Base-by-base conservation (phyloP, 1,139 yeast genomes). In the Diutina catenulata region DNA sequence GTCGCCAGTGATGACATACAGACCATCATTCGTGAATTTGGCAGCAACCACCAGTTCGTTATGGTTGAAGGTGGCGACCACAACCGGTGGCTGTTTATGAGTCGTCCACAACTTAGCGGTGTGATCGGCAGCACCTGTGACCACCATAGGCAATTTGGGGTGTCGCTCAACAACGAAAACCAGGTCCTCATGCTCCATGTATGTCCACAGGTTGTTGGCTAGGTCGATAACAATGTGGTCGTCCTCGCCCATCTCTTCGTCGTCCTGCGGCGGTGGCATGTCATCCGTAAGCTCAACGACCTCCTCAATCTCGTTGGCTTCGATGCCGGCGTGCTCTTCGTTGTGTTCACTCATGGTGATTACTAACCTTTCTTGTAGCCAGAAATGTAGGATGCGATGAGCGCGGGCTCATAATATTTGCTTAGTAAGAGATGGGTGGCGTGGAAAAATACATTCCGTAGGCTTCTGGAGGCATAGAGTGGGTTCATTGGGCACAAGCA, bases 51-150 rank as follows among this genome's bases (percentile, higher is more conserved):
- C 94, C 22, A 94, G 81, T 54, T 91, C 99, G 32, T 78, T 79
- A 57, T 86, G 95, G 13, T 88, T 87, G 39, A 62, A 64, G 38
- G 88, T 62, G 49, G 80, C 79, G 3, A 84, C 88, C 44, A 80
- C 67, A 45, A 80, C 74, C 7, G 95, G 87, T 27, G 94, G 94
- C 45, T 75, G 78, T 2, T 82, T 68, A 55, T 86, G 93, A 3
- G 94, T 80, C 5, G 95, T 84, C 97, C 97, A 91, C 49, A 91
- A 55, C 56, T 76, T 84, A 1, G 91, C 96, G 28, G 75, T 66
- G 54, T 91, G 80, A 56, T 91, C 99, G 38, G 96, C 97, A 37
- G 96, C 96, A 13, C 94, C 80, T 15, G 82, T 74, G 5, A 79
- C 83, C 41, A 84, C 72, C 64, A 67, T 56, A 16, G 95, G 95